Evolutionary conservation across 1,284 basidiomycete genomes (phyloP).

Genomic region (Fomitiporia mediterranea): DNA sequence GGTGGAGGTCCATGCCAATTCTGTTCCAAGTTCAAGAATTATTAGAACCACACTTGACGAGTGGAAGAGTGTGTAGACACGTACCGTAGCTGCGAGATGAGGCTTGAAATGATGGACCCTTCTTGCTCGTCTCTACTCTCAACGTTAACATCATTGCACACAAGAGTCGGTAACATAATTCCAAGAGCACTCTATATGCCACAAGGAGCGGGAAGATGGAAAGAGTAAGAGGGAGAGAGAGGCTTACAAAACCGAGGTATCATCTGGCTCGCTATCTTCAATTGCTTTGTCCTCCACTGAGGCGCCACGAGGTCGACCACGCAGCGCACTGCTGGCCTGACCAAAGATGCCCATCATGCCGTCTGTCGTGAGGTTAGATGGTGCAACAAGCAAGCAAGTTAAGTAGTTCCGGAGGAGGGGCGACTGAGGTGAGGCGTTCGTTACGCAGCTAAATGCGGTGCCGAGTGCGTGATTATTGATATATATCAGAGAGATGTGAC

Average conservation of each 20-base stretch:
- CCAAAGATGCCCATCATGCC: conserved; percentile 74
- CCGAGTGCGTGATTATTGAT: too few relatives aligned
- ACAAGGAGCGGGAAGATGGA: conserved; percentile 22
- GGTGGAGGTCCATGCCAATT: conserved; percentile 93
- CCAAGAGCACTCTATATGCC: conserved; percentile 3
- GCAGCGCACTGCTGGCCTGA: conserved; percentile 59
- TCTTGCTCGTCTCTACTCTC: conserved; percentile 67
- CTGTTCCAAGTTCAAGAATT: too few relatives aligned
- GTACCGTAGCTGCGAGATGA: conserved; percentile 83
- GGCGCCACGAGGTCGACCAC: conserved; percentile 44
- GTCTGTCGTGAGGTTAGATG: too few relatives aligned
- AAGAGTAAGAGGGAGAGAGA: conserved; percentile 7
- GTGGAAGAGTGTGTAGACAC: background rate
- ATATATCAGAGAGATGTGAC: too few relatives aligned
- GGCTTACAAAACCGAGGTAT: conserved; percentile 79
- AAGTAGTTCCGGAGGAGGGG: background rate
- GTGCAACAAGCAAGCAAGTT: too few relatives aligned
- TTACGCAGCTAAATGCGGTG: background rate
- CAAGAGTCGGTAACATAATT: conserved; percentile 23
- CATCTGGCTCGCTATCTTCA: conserved; percentile 76
- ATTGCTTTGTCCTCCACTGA: conserved; percentile 64
- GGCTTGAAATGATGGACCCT: conserved; percentile 71
- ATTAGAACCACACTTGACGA: background rate
- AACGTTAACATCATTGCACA: conserved; percentile 19
- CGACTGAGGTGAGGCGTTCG: background rate